Evolutionary conservation across 1,284 basidiomycete species (phyloP), one percentile per base, ranked within the genome.

Genomic region (Flammula alnicola): DNA sequence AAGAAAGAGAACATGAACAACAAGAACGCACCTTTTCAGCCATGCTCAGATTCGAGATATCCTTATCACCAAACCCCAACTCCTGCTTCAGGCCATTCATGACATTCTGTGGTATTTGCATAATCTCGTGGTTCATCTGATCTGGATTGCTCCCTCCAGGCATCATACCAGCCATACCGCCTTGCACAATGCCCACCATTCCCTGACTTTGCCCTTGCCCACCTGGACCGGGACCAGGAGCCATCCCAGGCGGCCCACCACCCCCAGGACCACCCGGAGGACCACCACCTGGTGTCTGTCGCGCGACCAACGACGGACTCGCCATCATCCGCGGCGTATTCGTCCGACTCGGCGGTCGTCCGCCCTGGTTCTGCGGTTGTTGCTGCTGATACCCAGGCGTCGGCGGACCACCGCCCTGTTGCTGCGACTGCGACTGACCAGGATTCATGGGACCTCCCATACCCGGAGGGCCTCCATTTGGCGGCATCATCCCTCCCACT

Each of bases 11-110:
- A 20, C 12, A 32, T 29, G 22, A 16, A 16, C 26, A 29, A 19
- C n/a, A 60, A 44, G 36, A 60, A 57, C 30, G 39, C 46, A 87
- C 86, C 77, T 84, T 88, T 22, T 89, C 87, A 0, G 72, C 69
- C 5, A 61, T 25, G 8, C 70, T 76, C 53, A 86, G 61, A 5
- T 64, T 55, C 4, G 54, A 56, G 0, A 75, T 32, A 11, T 87
- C 83, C 63, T 80, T 84, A 19, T 78, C 76, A 0, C 58, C 67
- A 4, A 83, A 20, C 1, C 76, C 77, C 11, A 76, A 35, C 19
- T 85, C 83, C 27, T 61, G 55, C 63, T 73, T 82, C 35, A 82
- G 56, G 29, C 46, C 47, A 2, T 55, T 50, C 2, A 86, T 30
- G 0, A n/a, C 22, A 27, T 23, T 44, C 33, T 49, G 47, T 22